Percentiles rank a stretch among this genome's conserved stretches.
phyloP scores from a whole-genome alignment of 345 rosid species.

The Toxicodendron radicans region DNA sequence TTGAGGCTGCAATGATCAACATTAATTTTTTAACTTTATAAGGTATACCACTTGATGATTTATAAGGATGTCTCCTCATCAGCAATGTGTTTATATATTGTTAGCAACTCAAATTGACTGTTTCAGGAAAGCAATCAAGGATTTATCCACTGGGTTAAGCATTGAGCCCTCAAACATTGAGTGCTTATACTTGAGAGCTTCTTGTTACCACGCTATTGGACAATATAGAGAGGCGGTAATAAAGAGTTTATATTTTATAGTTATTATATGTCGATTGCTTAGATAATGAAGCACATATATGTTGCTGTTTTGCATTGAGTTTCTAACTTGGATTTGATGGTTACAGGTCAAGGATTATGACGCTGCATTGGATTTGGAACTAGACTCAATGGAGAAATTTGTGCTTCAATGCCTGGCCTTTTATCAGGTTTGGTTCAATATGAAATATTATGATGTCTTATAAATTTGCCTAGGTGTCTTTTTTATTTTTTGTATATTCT shows the following conservation, averaged over 20 bases:
- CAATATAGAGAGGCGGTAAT: constrained; percentile 83
- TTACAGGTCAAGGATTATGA: constrained; percentile 90
- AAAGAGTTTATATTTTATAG: background rate
- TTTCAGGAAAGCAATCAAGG: constrained; percentile 90
- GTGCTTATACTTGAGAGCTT: constrained; percentile 85
- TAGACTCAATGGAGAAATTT: constrained; percentile 94
- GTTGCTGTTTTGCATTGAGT: constrained; percentile 10
- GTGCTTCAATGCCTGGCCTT: constrained; percentile 96
- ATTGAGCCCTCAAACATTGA: constrained; percentile 77
- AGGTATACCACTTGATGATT: background rate
- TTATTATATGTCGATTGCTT: constrained; percentile 11
- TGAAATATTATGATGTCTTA: background rate
- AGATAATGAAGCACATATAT: background rate
- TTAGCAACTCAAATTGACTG: constrained; percentile 6
- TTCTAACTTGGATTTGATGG: constrained; percentile 18
- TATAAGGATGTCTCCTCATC: constrained; percentile 11
- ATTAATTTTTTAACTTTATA: constrained; percentile 4
- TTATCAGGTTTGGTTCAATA: constrained; percentile 68
- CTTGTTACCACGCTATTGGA: constrained; percentile 94
- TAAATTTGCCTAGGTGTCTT: background rate
- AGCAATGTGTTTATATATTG: constrained; percentile 1
- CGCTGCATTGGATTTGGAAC: constrained; percentile 85
- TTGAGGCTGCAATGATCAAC: background rate
- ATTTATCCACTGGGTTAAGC: constrained; percentile 70
- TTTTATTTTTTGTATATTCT: background rate